These are phyloP conservation scores for Suillus decipiens DNA, from an alignment of 768 basidiomycete species.

Conservation along the genomic window DNA sequence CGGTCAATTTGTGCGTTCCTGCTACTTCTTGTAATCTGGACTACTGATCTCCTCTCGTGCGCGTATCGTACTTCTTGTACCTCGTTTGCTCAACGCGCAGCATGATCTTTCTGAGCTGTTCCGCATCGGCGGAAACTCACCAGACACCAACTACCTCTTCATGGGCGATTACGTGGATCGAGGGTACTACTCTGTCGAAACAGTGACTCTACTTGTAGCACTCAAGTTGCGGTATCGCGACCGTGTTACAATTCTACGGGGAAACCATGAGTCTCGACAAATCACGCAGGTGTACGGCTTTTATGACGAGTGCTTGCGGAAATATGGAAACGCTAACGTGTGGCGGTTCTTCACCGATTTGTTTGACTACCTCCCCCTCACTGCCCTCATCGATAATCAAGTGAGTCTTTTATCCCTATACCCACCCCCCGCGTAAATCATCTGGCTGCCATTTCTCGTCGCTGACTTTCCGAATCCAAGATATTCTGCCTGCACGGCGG, in stretches of 20 bases:
- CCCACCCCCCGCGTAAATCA: background rate
- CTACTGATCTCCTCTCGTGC: constrained; percentile 27
- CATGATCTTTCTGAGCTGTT: constrained; percentile 99
- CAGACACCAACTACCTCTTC: constrained; percentile 99
- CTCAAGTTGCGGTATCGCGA: constrained; percentile 98
- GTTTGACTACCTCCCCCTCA: constrained; percentile 96
- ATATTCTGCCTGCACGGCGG: constrained; percentile 99
- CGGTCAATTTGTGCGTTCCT: constrained; percentile 92
- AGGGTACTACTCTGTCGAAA: constrained; percentile 99
- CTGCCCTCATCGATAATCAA: constrained; percentile 98
- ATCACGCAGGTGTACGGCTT: constrained; percentile 99
- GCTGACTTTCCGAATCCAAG: constrained; percentile 40
- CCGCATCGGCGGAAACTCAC: constrained; percentile 97
- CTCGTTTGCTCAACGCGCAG: constrained; percentile 46
- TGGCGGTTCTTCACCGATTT: constrained; percentile 99
- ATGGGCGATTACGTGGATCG: constrained; percentile 99
- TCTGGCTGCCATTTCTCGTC: constrained; percentile 3
- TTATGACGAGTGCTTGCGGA: constrained; percentile 98
- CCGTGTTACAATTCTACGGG: constrained; percentile 95
- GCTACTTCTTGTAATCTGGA: constrained; percentile 21
- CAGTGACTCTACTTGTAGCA: constrained; percentile 94
- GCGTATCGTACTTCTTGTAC: constrained; percentile 4
- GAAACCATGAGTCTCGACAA: constrained; percentile 98
- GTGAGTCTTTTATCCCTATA: constrained; percentile 51
- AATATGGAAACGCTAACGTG: constrained; percentile 99